Evolutionary conservation across 768 basidiomycete genomes (phyloP), one percentile per base, ranked within the genome.

Genomic region (Kwoniella botswanensis): DNA sequence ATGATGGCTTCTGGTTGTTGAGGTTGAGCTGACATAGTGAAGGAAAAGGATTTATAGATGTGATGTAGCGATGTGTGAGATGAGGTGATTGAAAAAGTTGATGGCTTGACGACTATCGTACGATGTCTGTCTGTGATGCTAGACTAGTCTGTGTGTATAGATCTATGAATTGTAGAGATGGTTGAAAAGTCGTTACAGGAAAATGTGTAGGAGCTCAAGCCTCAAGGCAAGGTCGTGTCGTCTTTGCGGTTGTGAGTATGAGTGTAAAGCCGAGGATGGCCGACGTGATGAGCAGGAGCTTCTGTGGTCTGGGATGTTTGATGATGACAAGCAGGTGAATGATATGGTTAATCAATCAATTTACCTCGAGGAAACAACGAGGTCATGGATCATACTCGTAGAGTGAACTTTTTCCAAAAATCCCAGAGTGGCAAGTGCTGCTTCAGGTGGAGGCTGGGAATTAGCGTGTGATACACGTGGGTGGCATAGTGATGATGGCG

Each of bases 1-100:
- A 81, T 71, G 62, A 77, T 70, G 18, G 67, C 67, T 17, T 75
- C 74, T 21, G 73, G 72, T 54, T 60, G 67, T 26, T 43, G 60
- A 17, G 68, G 60, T 29, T 60, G 66, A 24, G 63, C 54, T 56
- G 63, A 17, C 57, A 58, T 58, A 12, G n/a, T 43, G 29, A 57
- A 56, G 10, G 42, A 24, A 35, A 26, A 53, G 44, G 52, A 63
- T 44, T 55, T 56, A 44, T 18, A 21, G 60, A 43, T 35, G 46
- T 58, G 15, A 4, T 58, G 22, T 58, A 42, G 6, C 3, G 10
- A 11, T 26, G 64, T n/a, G 12, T 26, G 26, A 42, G 62, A 29
- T 52, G 57, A 21, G 2, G 13, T 29, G 9, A 9, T 57, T 11
- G 26, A 12, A 4, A 22, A 13, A 57, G 21, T 6, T 35, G 35